Percentiles rank a stretch among this genome's conserved stretches.
These are phyloP conservation scores for Primulina huaijiensis DNA, from an alignment of 257 asterid species.

Conservation along the genomic window DNA sequence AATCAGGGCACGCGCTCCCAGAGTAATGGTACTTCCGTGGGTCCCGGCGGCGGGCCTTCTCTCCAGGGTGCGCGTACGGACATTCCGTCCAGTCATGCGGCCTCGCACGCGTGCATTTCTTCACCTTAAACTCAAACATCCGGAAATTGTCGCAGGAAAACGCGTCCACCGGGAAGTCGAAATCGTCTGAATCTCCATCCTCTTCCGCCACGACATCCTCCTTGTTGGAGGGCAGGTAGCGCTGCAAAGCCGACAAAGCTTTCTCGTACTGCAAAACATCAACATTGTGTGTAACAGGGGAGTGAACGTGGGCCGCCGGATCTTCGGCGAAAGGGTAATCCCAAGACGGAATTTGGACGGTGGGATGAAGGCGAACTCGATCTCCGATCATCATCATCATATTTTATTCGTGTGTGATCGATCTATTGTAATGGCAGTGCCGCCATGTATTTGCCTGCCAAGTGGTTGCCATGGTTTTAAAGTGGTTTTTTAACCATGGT, in stretches of 20 bases:
- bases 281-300: conserved; percentile 30
- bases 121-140: conserved; percentile 80
- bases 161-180: conserved; percentile 50
- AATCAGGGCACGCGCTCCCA: conserved; percentile 77
- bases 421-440: conserved; percentile 15
- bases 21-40: conserved; percentile 70
- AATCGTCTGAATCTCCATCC: conserved; percentile 16
- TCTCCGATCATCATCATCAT: conserved; percentile 52
- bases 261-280: conserved; percentile 34
- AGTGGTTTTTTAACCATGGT: conserved; percentile 41
- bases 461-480: conserved; percentile 40
- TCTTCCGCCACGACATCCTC: conserved; percentile 32
- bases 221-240: conserved; percentile 66
- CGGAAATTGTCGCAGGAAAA: conserved; percentile 84
- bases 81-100: conserved; percentile 97
- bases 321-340: conserved; percentile 39
- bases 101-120: conserved; percentile 63
- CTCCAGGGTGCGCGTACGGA: conserved; percentile 90
- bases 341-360: conserved; percentile 71
- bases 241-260: conserved; percentile 59
- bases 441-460: conserved; percentile 39
- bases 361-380: conserved; percentile 48
- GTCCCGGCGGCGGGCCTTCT: conserved; percentile 87
- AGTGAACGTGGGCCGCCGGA: conserved; percentile 46
- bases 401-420: too few species aligned